Evolutionary conservation across 2,329 filamentous ascomycete species (phyloP).

Genomic region (Clarireedia monteithiana): DNA sequence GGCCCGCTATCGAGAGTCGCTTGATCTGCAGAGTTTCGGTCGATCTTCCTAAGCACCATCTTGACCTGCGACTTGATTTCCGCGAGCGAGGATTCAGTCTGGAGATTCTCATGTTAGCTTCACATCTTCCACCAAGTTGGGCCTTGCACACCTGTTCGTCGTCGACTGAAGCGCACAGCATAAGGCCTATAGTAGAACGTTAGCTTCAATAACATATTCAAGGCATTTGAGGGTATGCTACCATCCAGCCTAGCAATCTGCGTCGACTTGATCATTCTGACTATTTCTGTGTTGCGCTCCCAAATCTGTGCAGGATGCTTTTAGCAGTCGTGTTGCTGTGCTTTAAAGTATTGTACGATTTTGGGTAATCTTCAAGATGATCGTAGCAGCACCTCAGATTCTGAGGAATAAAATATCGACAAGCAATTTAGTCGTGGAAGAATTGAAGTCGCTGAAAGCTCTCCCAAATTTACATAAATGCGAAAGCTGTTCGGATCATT

Average conservation of each 20-base stretch:
- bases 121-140: not conserved
- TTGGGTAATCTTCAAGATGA: not conserved
- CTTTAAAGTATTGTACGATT: not conserved
- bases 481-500: not conserved
- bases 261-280: conserved; percentile 68
- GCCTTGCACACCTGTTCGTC: conserved; percentile 59
- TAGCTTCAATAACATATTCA: not conserved
- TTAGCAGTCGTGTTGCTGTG: not conserved
- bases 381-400: not conserved
- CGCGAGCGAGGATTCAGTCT: conserved; percentile 66
- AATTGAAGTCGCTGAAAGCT: not conserved
- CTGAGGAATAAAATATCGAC: not conserved
- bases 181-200: conserved; percentile 57
- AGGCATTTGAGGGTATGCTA: conserved; percentile 31
- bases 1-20: conserved; percentile 81
- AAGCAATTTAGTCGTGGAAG: not conserved
- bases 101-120: conserved; percentile 11
- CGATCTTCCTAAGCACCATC: conserved; percentile 80
- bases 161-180: conserved; percentile 91
- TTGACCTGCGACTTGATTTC: conserved; percentile 90
- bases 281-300: conserved; percentile 3
- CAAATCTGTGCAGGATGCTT: not conserved
- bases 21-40: conserved; percentile 81
- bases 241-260: conserved; percentile 92
- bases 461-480: not conserved